These are phyloP conservation scores for Pochonia chlamydosporia DNA, from an alignment of 2,329 filamentous ascomycete species.

Conservation along the genomic window DNA sequence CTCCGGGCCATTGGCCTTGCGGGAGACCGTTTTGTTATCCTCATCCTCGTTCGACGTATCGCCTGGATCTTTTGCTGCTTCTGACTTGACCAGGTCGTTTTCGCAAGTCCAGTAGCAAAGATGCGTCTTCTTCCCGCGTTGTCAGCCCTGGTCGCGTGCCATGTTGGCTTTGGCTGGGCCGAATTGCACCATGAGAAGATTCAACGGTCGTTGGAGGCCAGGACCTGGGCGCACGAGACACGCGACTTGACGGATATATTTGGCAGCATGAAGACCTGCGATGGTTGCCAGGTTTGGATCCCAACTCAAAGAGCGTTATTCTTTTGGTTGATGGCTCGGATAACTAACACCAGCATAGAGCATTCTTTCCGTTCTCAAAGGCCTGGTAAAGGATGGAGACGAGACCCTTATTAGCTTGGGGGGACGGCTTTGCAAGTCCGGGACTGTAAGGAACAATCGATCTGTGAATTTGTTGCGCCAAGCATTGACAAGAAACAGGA, in stretches of 20 bases:
- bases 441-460: conserved; percentile 14
- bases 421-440: conserved; percentile 21
- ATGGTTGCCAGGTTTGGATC: conserved; percentile 6
- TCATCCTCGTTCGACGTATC: no score
- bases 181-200: background rate
- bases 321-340: background rate
- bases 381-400: conserved; percentile 34
- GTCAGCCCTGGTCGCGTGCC: background rate
- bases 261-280: conserved; percentile 1
- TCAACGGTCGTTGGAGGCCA: conserved; percentile 1
- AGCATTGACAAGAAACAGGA: conserved; percentile 20
- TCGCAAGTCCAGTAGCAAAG: background rate
- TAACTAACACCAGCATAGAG: conserved; percentile 2
- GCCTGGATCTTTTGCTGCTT: no score
- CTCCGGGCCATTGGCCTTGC: no score
- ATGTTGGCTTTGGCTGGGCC: background rate
- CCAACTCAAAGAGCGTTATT: no score
- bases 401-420: conserved; percentile 25
- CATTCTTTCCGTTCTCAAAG: conserved; percentile 27
- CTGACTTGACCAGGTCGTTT: background rate
- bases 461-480: background rate
- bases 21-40: no score
- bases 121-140: background rate
- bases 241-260: background rate
- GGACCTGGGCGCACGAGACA: background rate